phyloP scores from a whole-genome alignment of 73 alveolate species.

The Blepharisma stoltei region DNA sequence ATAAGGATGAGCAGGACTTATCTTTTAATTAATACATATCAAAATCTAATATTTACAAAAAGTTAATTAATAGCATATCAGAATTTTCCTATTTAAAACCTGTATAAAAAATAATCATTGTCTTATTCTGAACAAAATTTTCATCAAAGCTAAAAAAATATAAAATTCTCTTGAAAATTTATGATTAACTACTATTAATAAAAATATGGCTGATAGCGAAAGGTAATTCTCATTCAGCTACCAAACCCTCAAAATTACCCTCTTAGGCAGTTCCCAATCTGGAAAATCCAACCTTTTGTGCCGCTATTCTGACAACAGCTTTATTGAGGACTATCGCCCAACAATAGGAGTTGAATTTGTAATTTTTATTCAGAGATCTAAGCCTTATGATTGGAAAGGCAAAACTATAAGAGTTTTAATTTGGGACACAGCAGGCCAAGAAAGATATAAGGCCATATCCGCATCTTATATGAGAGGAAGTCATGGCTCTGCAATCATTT shows the following conservation, averaged over 20 bases:
- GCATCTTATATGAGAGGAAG: slow-evolving; percentile 58
- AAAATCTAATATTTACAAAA: no score
- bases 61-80: no score
- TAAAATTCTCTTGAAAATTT: no score
- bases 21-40: no score
- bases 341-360: slow-evolving; percentile 60
- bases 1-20: no score
- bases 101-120: no score
- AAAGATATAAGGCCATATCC: slow-evolving; percentile 39
- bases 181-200: no score
- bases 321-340: slow-evolving; percentile 44
- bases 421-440: slow-evolving; percentile 60
- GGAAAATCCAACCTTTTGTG: slow-evolving; percentile 42
- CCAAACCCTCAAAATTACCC: slow-evolving; percentile 35
- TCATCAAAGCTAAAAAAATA: no score
- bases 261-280: slow-evolving; percentile 58
- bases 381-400: slow-evolving; percentile 46
- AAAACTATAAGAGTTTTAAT: slow-evolving; percentile 47
- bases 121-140: no score
- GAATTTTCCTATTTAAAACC: no score
- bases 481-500: slow-evolving; percentile 45
- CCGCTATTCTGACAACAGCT: slow-evolving; percentile 50
- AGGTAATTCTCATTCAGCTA: slow-evolving; percentile 20
- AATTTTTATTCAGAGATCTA: slow-evolving; percentile 21
- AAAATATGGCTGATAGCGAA: slow-evolving; percentile 16